These are phyloP conservation scores for Punica granatum DNA, from an alignment of 345 rosid species.

Conservation along the genomic window DNA sequence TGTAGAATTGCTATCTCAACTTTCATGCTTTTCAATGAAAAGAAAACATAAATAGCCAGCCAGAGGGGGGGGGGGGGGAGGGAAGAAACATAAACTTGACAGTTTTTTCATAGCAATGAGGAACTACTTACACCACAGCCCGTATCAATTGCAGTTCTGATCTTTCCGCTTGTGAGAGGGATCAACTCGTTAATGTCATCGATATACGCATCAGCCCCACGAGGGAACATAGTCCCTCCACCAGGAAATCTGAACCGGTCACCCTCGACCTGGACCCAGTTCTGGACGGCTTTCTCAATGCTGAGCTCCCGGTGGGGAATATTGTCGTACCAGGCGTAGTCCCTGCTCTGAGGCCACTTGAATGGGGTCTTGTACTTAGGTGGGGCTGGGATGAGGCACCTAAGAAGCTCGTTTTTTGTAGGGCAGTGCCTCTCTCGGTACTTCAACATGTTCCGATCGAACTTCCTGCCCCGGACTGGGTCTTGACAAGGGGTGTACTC, in stretches of 20 bases:
- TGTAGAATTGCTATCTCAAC: neutral
- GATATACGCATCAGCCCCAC: conserved; percentile 92
- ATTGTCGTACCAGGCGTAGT: conserved; percentile 91
- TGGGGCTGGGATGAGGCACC: conserved; percentile 85
- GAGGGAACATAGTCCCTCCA: conserved; percentile 94
- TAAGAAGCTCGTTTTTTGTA: conserved; percentile 50
- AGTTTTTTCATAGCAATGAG: neutral
- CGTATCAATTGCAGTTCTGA: conserved; percentile 89
- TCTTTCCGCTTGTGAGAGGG: conserved; percentile 63
- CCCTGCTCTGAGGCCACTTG: conserved; percentile 97
- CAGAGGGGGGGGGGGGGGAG: no score
- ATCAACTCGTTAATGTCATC: conserved; percentile 72
- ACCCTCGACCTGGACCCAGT: conserved; percentile 94
- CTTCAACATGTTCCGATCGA: conserved; percentile 71
- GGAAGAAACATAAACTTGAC: no score
- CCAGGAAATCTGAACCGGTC: conserved; percentile 93
- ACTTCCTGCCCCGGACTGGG: conserved; percentile 60
- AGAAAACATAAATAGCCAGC: neutral
- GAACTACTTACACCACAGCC: conserved; percentile 83
- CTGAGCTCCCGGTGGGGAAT: conserved; percentile 94
- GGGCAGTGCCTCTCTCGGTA: conserved; percentile 97
- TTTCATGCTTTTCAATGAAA: neutral
- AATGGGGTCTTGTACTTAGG: conserved; percentile 92
- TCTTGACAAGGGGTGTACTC: conserved; percentile 92
- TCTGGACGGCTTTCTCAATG: conserved; percentile 93